Percentiles rank a stretch among this genome's conserved stretches.
These are phyloP conservation scores for Hortiboletus campestris DNA, from an alignment of 768 basidiomycete genomes.

Conservation along the genomic window DNA sequence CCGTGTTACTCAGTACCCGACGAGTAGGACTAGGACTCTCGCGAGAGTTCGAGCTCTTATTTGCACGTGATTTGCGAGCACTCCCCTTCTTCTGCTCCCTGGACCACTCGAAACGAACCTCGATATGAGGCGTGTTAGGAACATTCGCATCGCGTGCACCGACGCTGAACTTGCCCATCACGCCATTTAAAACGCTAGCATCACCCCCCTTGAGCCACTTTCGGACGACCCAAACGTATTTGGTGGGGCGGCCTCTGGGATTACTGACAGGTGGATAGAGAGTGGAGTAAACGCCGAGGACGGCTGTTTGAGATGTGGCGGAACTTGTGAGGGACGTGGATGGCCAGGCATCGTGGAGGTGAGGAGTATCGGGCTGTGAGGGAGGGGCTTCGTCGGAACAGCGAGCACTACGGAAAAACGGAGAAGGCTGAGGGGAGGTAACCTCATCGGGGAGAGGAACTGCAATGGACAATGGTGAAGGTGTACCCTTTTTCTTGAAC, in stretches of 20 bases:
- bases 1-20: conserved; percentile 2
- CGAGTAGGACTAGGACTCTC: conserved; percentile 14
- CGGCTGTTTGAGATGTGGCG: conserved; percentile 38
- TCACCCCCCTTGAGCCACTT: conserved; percentile 68
- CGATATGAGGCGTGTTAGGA: conserved; percentile 41
- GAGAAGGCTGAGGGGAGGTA: conserved; percentile 18
- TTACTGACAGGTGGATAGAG: conserved; percentile 48
- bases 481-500: conserved; percentile 56
- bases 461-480: conserved; percentile 19
- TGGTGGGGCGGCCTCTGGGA: conserved; percentile 39
- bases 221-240: conserved; percentile 76
- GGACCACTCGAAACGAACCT: conserved; percentile 81
- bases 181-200: conserved; percentile 42
- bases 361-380: conserved; percentile 8
- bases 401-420: conserved; percentile 1
- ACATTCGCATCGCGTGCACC: conserved; percentile 23
- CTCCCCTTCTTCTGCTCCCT: conserved; percentile 33
- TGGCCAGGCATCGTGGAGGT: conserved; percentile 11
- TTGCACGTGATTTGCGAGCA: conserved; percentile 19
- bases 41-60: conserved; percentile 13
- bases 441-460: conserved; percentile 28
- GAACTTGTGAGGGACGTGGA: conserved; percentile 12
- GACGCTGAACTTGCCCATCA: conserved; percentile 40
- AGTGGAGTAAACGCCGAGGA: conserved; percentile 70
- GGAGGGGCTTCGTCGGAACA: conserved; percentile 18